These are phyloP conservation scores for Aureobasidium leucospermi DNA, from an alignment of 2,329 filamentous ascomycete genomes.

Conservation along the genomic window DNA sequence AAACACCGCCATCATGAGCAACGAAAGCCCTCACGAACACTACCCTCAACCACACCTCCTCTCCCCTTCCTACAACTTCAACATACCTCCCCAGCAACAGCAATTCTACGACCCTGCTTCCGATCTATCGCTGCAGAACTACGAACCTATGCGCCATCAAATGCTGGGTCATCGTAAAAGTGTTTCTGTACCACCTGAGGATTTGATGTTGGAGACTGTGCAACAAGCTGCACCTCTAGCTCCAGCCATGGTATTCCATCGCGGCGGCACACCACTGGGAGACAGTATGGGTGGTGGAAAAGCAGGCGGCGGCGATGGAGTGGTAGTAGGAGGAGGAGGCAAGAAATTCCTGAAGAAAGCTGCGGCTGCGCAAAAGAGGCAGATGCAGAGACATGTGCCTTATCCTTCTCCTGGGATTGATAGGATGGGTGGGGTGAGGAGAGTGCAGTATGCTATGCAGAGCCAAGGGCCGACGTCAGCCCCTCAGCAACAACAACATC, in stretches of 20 bases:
- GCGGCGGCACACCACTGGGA: constrained; percentile 2
- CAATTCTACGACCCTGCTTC: not conserved
- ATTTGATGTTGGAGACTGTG: not conserved
- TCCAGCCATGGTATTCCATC: constrained; percentile 9
- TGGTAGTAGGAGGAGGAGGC: not conserved
- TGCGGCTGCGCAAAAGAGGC: not conserved
- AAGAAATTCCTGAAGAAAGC: not conserved
- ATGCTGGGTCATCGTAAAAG: constrained; percentile 11
- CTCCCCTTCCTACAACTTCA: not conserved
- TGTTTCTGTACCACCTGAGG: constrained; percentile 11
- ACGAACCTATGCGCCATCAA: constrained; percentile 13
- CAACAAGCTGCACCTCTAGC: not conserved
- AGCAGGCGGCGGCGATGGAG: not conserved
- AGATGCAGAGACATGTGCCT: not conserved
- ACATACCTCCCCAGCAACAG: too few species aligned
- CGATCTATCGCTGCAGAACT: not conserved
- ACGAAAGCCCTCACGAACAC: not conserved
- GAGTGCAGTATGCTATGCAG: too few species aligned
- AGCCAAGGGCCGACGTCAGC: too few species aligned
- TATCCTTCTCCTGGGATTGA: not conserved
- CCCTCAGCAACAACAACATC: too few species aligned
- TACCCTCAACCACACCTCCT: not conserved
- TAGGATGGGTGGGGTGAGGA: too few species aligned
- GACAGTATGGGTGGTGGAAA: not conserved
- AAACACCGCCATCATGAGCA: not conserved